Percentiles rank a stretch among this genome's conserved stretches.
These are phyloP conservation scores for Singerocomus rubriflavus DNA, from an alignment of 1,284 basidiomycete genomes.

Conservation along the genomic window DNA sequence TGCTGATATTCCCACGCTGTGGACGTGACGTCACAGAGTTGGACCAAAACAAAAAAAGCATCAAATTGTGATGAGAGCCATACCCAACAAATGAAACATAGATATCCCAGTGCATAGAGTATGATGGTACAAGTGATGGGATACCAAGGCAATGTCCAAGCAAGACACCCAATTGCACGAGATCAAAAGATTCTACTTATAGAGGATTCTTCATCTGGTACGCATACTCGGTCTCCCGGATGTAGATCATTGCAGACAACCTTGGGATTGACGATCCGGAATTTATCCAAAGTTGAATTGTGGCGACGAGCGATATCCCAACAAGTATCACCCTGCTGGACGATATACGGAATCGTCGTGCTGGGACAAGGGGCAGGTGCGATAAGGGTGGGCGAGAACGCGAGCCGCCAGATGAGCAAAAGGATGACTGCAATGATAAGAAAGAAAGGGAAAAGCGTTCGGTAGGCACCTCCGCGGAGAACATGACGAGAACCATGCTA, in stretches of 20 bases:
- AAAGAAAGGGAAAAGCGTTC: slow-evolving; percentile 70
- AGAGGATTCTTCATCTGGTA: slow-evolving; percentile 43
- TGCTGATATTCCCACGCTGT: slow-evolving; percentile 14
- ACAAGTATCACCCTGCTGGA: slow-evolving; percentile 65
- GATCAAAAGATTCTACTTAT: slow-evolving; percentile 32
- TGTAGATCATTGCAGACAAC: slow-evolving; percentile 55
- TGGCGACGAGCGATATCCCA: slow-evolving; percentile 59
- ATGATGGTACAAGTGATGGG: slow-evolving; percentile 22
- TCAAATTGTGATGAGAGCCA: not conserved
- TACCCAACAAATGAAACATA: not conserved
- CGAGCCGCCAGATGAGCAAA: slow-evolving; percentile 62
- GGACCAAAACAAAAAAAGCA: too few relatives aligned
- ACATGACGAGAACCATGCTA: slow-evolving; percentile 35
- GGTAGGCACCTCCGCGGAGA: slow-evolving; percentile 44
- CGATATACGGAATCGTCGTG: slow-evolving; percentile 45
- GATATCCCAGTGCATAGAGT: slow-evolving; percentile 5
- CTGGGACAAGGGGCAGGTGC: slow-evolving; percentile 44
- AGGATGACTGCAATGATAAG: slow-evolving; percentile 64
- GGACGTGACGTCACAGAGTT: slow-evolving; percentile 23
- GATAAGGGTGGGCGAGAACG: slow-evolving; percentile 44
- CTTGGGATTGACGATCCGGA: slow-evolving; percentile 52
- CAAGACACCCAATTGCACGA: not conserved
- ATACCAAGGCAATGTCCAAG: slow-evolving; percentile 2
- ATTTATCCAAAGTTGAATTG: slow-evolving; percentile 51
- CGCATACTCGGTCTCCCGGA: slow-evolving; percentile 59